Base-by-base conservation (phyloP, 768 basidiomycete genomes). In the Mycena haematopus region DNA sequence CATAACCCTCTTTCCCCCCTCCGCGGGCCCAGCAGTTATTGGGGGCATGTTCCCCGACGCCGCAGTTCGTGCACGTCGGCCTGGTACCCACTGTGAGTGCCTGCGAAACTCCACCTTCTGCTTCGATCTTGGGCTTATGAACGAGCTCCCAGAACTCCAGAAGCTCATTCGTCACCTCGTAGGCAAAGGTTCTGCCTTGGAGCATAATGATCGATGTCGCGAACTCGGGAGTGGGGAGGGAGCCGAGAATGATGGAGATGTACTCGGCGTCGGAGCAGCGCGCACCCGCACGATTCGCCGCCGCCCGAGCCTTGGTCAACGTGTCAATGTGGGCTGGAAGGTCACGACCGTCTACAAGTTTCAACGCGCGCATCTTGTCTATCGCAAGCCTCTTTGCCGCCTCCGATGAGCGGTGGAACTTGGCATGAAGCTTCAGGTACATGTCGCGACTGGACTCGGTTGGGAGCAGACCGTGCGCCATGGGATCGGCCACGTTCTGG, bases 11-110 rank as follows among this genome's bases (percentile, higher is more conserved):
- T 27, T 70, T 71, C 4, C 72, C 74, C 14, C 74, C 72, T 1
- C 74, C 74, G 25, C 62, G 59, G 19, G 50, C 65, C 71, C 69
- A 75, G 55, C 74, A 75, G 27, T 71, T 58, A 8, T 60, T 52
- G 25, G 54, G 60, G 9, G 36, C 7, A 29, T 74, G 74, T 1
- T 9, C 21, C 0, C 66, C 66, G 10, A 24, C 13, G 13, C 54
- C 40, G 60, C 72, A 75, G 42, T 70, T 73, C 14, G 22, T 29
- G 53, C 73, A 72, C 31, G 6, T 11, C n/a, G n/a, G n/a, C 31
- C 6, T 33, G 31, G 6, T 11, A 11, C 31, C 6, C 31, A 6
- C 31, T 33, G 38, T 14, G 17, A 40, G 38, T 19, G 38, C 38
- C 5, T 19, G 10, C 5, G 38, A 3, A 14, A 40, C 38, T 14